These are phyloP conservation scores for Casuarina equisetifolia DNA, from an alignment of 306 rosid species.

Conservation along the genomic window DNA sequence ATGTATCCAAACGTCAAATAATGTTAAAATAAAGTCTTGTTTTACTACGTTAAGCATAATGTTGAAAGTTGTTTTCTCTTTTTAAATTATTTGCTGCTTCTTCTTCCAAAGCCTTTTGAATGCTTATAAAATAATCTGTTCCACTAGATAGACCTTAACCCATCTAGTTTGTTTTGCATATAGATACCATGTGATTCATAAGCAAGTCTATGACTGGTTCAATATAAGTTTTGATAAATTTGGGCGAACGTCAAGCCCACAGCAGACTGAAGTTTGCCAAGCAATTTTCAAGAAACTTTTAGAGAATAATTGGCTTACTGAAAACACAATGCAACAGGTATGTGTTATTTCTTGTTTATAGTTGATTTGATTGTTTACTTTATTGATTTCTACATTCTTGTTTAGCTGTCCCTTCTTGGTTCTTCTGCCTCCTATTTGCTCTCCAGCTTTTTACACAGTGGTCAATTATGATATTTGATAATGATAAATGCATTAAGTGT, in stretches of 20 bases:
- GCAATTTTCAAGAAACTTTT: conserved; percentile 62
- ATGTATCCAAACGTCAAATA: too few relatives aligned
- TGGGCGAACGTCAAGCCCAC: conserved; percentile 86
- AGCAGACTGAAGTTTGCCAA: conserved; percentile 93
- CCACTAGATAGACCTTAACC: neutral
- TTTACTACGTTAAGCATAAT: neutral
- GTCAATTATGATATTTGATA: neutral
- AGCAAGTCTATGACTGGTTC: conserved; percentile 84
- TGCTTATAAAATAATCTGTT: neutral
- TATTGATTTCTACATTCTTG: conserved; percentile 1
- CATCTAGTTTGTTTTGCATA: neutral
- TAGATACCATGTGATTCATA: conserved; percentile 84
- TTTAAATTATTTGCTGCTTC: neutral
- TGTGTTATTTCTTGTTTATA: conserved; percentile 15
- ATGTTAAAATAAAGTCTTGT: neutral
- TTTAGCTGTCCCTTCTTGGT: conserved; percentile 6
- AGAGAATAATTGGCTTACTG: conserved; percentile 79
- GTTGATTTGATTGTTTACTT: neutral
- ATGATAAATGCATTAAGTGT: neutral
- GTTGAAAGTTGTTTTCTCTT: neutral
- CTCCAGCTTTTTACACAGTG: neutral
- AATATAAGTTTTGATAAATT: conserved; percentile 84
- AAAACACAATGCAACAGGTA: conserved; percentile 94
- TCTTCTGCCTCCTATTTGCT: neutral
- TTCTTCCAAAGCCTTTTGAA: neutral